Evolutionary conservation across 2,329 filamentous ascomycete genomes (phyloP).

Genomic region (Paramyrothecium sp.): DNA sequence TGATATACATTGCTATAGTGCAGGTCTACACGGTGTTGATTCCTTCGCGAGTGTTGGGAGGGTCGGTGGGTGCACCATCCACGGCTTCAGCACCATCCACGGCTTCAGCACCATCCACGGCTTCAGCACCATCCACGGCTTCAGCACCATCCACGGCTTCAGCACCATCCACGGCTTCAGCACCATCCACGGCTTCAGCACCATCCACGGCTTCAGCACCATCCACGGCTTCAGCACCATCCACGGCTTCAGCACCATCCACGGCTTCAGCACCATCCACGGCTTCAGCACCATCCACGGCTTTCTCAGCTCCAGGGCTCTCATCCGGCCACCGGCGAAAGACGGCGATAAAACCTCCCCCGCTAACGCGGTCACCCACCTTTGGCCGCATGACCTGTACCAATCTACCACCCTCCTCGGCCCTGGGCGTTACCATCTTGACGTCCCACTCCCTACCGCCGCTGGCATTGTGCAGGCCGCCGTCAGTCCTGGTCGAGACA

Average conservation of each 20-base stretch:
- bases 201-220: too few species aligned
- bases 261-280: background rate
- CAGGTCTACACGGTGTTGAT: background rate
- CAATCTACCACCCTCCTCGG: constrained; percentile 13
- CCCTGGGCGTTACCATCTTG: constrained; percentile 39
- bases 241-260: too few species aligned
- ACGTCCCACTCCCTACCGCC: constrained; percentile 65
- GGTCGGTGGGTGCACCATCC: too few species aligned
- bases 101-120: too few species aligned
- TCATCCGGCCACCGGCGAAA: constrained; percentile 29
- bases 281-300: constrained; percentile 6
- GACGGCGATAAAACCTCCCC: constrained; percentile 40
- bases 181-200: too few species aligned
- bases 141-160: too few species aligned
- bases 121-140: too few species aligned
- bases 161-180: too few species aligned
- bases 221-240: too few species aligned
- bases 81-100: too few species aligned
- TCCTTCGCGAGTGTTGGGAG: too few species aligned
- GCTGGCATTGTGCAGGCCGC: constrained; percentile 39
- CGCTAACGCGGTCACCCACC: constrained; percentile 36
- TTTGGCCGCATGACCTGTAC: constrained; percentile 41
- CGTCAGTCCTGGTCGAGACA: constrained; percentile 33
- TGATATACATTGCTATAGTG: background rate
- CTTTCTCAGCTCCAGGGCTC: constrained; percentile 7